Base-by-base conservation (phyloP, 306 rosid genomes). In the Begonia peltatifolia region DNA sequence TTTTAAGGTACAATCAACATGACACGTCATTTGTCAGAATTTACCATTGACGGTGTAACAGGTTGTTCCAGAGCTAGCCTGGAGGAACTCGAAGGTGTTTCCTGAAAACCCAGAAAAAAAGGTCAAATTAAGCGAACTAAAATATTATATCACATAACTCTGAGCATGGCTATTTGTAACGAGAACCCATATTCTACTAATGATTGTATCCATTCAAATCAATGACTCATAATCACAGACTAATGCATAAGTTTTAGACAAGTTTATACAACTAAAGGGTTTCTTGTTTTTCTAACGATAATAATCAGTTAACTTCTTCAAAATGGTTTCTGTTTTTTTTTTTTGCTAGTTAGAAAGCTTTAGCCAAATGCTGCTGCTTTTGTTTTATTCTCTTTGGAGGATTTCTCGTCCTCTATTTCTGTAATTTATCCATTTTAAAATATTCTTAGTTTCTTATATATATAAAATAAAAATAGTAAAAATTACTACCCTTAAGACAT, bases 31-130 rank as follows among this genome's bases (percentile, higher is more conserved):
- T 17, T 17, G 49, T 43, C 47, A 42, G 14, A 20, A 53, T 41
- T 71, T 83, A 90, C 95, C 87, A 76, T 76, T 54, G 80, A 63
- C 41, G 89, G 82, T 16, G 90, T 64, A 42, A 56, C 61, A 52
- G 86, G 79, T 30, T 80, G 79, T 64, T 79, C 88, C 68, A 63
- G 75, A 53, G 68, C 62, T 46, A 60, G 67, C 73, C 60, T 57
- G 25, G 81, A 56, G 66, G 79, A 69, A 57, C 68, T 60, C 48
- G 82, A 76, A n/a, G 76, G 60, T 58, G 74, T 67, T 71, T 69
- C 76, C 96, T 84, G 41, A 14, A 43, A 17, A 43, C 50, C 30
- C 18, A 46, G 12, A 2, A 2, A 36, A 42, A 50, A 10, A 10
- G 46, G 14, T 42, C 20, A 20, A 42, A 50, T 14, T 50, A 50